phyloP scores from a whole-genome alignment of 2,329 filamentous ascomycete genomes.

The Ophiostoma quercus region DNA sequence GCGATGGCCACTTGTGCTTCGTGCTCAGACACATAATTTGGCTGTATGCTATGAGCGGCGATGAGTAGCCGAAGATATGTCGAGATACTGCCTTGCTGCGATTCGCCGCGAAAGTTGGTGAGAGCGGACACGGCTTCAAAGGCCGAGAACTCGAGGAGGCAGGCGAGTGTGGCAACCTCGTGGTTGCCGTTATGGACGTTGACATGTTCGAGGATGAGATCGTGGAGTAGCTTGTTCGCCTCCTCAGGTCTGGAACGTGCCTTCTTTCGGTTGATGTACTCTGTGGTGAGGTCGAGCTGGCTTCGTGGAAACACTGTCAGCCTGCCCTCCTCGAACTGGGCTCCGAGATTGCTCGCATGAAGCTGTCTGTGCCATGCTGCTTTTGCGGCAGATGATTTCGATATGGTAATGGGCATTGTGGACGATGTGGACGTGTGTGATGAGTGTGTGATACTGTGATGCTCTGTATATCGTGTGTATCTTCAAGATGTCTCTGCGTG shows the following conservation, averaged over 20 bases:
- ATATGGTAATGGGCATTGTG: constrained; percentile 20
- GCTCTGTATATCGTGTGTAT: background rate
- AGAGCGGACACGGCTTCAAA: constrained; percentile 15
- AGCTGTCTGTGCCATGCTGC: constrained; percentile 21
- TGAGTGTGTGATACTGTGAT: background rate
- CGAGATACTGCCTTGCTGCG: constrained; percentile 14
- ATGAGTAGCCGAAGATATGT: constrained; percentile 23
- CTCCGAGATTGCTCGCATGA: constrained; percentile 7
- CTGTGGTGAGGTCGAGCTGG: constrained; percentile 15
- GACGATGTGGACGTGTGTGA: background rate
- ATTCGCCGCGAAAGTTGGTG: constrained; percentile 16
- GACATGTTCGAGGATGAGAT: constrained; percentile 26
- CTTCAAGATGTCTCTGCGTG: background rate
- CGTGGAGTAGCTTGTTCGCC: constrained; percentile 31
- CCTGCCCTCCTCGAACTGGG: constrained; percentile 14
- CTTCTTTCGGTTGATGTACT: constrained; percentile 18
- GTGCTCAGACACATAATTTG: constrained; percentile 16
- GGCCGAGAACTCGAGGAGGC: constrained; percentile 5
- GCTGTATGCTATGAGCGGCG: constrained; percentile 15
- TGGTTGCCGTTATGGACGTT: constrained; percentile 15
- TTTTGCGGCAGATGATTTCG: constrained; percentile 13
- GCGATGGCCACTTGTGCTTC: constrained; percentile 14
- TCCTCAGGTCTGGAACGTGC: background rate
- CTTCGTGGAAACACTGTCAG: background rate
- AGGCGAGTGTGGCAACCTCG: constrained; percentile 23